Conservation (phyloP, 2,329 filamentous ascomycete genomes). For the Hysterium pulicare region DNA sequence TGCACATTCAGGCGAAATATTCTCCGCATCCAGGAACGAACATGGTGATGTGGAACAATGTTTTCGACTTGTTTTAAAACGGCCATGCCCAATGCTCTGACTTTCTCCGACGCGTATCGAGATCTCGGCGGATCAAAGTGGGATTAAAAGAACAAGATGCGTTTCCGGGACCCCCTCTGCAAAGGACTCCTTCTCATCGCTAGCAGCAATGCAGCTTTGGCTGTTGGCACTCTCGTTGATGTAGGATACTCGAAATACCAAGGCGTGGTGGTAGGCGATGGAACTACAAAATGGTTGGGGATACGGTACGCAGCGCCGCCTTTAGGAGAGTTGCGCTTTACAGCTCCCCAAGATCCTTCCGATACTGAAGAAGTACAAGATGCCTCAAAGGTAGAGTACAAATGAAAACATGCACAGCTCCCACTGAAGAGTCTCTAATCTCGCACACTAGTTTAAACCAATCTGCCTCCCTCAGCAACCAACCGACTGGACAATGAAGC, state of each 20-base stretch:
- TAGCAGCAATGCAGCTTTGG: constrained; percentile 6
- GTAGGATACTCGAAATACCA: constrained; percentile 63
- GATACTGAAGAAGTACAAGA: constrained; percentile 42
- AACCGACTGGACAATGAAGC: constrained; percentile 17
- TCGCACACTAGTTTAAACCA: constrained; percentile 22
- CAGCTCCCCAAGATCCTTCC: constrained; percentile 59
- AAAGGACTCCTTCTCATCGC: not conserved
- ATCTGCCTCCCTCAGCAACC: constrained; percentile 31
- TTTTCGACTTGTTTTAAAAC: too few relatives aligned
- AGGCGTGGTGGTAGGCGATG: constrained; percentile 53
- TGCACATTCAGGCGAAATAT: not conserved
- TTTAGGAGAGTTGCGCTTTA: constrained; percentile 62
- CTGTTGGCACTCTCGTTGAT: constrained; percentile 48
- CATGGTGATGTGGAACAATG: not conserved
- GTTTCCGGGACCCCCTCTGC: too few relatives aligned
- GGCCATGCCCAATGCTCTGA: too few relatives aligned
- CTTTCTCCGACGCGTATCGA: too few relatives aligned
- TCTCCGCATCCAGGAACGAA: not conserved
- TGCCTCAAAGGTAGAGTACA: constrained; percentile 56
- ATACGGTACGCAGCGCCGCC: constrained; percentile 71
- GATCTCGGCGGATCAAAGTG: too few relatives aligned
- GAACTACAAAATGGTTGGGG: constrained; percentile 68
- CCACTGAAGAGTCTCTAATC: not conserved
- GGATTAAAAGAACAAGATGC: too few relatives aligned
- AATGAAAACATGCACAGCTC: too few relatives aligned